Evolutionary conservation across 495 filamentous ascomycete species (phyloP).

Genomic region (Penicillium alfredii): DNA sequence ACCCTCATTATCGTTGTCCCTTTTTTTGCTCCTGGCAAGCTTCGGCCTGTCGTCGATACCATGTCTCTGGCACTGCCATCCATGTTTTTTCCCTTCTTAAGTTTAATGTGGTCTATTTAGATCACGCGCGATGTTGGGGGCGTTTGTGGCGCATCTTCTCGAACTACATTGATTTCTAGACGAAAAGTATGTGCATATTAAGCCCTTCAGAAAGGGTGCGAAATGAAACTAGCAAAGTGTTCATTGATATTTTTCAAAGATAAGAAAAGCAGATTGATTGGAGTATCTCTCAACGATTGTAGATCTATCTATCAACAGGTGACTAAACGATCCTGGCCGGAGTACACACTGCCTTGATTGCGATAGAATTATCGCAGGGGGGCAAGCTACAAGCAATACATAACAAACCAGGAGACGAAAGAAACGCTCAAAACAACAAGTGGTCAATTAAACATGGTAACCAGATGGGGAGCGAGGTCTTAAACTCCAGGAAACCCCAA

Average conservation of each 20-base stretch:
- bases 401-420: background rate
- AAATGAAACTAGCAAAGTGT: too few relatives aligned
- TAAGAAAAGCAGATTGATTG: too few relatives aligned
- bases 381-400: background rate
- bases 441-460: constrained; percentile 5
- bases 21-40: constrained; percentile 10
- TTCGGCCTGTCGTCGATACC: constrained; percentile 23
- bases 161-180: constrained; percentile 16
- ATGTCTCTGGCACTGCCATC: constrained; percentile 15
- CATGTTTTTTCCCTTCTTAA: constrained; percentile 11
- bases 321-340: too few relatives aligned
- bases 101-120: constrained; percentile 19
- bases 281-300: too few relatives aligned
- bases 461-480: background rate
- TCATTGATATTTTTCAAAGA: too few relatives aligned
- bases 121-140: constrained; percentile 19
- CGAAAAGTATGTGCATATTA: constrained; percentile 26
- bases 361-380: background rate
- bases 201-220: constrained; percentile 1
- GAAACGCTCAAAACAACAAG: constrained; percentile 1
- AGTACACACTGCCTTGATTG: too few relatives aligned
- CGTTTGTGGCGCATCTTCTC: constrained; percentile 26
- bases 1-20: constrained; percentile 9
- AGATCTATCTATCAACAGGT: too few relatives aligned
- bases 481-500: constrained; percentile 10